phyloP scores from a whole-genome alignment of 2,329 filamentous ascomycete species.

The Zopfia rhizophila region DNA sequence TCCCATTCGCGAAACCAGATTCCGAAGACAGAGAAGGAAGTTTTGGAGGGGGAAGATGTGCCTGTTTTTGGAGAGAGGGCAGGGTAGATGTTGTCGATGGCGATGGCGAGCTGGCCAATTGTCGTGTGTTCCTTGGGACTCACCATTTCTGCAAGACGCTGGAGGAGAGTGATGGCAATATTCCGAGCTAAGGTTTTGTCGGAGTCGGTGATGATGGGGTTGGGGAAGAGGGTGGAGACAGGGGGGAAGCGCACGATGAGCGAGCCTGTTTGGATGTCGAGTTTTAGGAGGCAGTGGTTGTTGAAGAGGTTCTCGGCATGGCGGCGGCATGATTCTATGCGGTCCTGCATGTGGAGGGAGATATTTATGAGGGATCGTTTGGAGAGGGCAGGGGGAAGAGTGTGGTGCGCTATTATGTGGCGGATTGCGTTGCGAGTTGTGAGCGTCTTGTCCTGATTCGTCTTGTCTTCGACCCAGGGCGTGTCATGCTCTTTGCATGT shows the following conservation, averaged over 20 bases:
- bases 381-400: constrained; percentile 76
- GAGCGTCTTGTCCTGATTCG: constrained; percentile 80
- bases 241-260: constrained; percentile 43
- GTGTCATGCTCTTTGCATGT: constrained; percentile 77
- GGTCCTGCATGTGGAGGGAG: constrained; percentile 60
- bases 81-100: constrained; percentile 56
- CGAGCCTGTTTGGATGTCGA: constrained; percentile 51
- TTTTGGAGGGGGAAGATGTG: constrained; percentile 2
- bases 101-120: constrained; percentile 55
- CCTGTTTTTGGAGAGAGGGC: constrained; percentile 22
- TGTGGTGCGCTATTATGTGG: constrained; percentile 67
- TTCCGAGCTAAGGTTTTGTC: constrained; percentile 34
- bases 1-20: constrained; percentile 39
- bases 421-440: constrained; percentile 86
- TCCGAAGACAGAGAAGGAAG: constrained; percentile 28
- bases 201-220: constrained; percentile 23
- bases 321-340: constrained; percentile 61
- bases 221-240: constrained; percentile 28
- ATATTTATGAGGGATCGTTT: constrained; percentile 65
- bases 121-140: constrained; percentile 58
- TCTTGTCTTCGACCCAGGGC: constrained; percentile 84
- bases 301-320: constrained; percentile 67
- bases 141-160: constrained; percentile 61
- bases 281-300: constrained; percentile 56
- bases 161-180: constrained; percentile 57